Conservation (phyloP, 345 rosid species). For the Aquilaria yunnanensis region DNA sequence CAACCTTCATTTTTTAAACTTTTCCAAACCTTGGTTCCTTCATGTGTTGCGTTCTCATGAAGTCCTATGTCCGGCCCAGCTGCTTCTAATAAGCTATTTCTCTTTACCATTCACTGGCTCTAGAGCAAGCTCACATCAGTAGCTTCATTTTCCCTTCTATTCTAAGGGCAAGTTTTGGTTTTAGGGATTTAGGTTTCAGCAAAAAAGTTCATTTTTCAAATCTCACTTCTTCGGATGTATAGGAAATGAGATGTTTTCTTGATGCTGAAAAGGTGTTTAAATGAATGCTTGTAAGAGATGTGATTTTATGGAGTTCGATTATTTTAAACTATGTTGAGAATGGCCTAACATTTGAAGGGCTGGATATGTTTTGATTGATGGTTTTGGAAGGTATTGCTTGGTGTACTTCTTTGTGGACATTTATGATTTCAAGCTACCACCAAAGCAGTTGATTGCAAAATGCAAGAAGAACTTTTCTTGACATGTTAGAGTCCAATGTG, state of each 20-base stretch:
- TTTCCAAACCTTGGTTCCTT: slow-evolving; percentile 65
- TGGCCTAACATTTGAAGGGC: slow-evolving; percentile 34
- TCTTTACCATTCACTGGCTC: slow-evolving; percentile 29
- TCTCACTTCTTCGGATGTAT: slow-evolving; percentile 56
- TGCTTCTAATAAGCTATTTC: slow-evolving; percentile 44
- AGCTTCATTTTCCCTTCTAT: slow-evolving; percentile 70
- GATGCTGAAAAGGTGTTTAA: slow-evolving; percentile 60
- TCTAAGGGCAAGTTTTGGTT: slow-evolving; percentile 73
- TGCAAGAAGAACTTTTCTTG: slow-evolving; percentile 42
- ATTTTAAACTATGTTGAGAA: slow-evolving; percentile 49
- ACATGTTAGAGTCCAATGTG: slow-evolving; percentile 38
- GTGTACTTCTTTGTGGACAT: slow-evolving; percentile 52
- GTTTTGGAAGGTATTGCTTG: slow-evolving; percentile 33
- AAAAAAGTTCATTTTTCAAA: slow-evolving; percentile 53
- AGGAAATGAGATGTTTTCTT: slow-evolving; percentile 41
- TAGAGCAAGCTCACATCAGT: slow-evolving; percentile 20
- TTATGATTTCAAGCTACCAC: slow-evolving; percentile 67
- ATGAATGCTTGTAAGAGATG: slow-evolving; percentile 42
- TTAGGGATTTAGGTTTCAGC: slow-evolving; percentile 39
- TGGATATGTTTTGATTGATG: slow-evolving; percentile 38
- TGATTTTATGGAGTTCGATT: slow-evolving; percentile 67
- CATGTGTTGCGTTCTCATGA: slow-evolving; percentile 90
- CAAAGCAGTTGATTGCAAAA: slow-evolving; percentile 35
- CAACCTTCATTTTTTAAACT: slow-evolving; percentile 43
- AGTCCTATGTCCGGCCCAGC: slow-evolving; percentile 58